Evolutionary conservation across 805 yeast genomes (phyloP).

Genomic region (Kuraishia molischiana): DNA sequence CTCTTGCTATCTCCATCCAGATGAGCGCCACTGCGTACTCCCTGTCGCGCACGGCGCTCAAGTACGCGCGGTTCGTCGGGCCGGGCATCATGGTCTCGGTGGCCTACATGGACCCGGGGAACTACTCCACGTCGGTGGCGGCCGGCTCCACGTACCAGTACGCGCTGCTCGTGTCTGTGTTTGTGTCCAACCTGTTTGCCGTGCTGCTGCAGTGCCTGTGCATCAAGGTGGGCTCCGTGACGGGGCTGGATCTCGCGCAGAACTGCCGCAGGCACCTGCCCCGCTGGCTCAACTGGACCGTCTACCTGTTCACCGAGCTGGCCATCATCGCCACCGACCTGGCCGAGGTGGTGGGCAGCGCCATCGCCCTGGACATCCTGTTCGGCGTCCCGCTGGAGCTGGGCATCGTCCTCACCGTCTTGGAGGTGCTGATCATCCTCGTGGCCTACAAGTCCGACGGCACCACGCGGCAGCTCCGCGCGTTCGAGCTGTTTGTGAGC

Average conservation of each 20-base stretch:
- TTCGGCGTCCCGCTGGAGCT: conserved; percentile 61
- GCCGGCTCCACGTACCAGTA: conserved; percentile 80
- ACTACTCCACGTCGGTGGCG: conserved; percentile 80
- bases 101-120: conserved; percentile 93
- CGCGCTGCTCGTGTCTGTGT: conserved; percentile 59
- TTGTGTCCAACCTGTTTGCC: conserved; percentile 77
- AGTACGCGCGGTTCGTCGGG: conserved; percentile 64
- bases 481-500: conserved; percentile 71
- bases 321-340: conserved; percentile 90
- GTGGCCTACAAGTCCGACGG: conserved; percentile 75
- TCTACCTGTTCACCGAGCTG: conserved; percentile 69
- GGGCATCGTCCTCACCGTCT: conserved; percentile 73
- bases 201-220: conserved; percentile 75
- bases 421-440: conserved; percentile 72
- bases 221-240: conserved; percentile 79
- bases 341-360: conserved; percentile 93
- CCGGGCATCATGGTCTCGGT: conserved; percentile 86
- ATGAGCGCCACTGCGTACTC: no score
- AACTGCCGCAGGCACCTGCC: conserved; percentile 72
- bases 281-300: conserved; percentile 45
- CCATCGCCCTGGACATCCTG: conserved; percentile 71
- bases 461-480: conserved; percentile 61
- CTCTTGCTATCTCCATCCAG: no score
- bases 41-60: conserved; percentile 12
- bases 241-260: conserved; percentile 83